phyloP scores from a whole-genome alignment of 2,329 filamentous ascomycete species.

The Plenodomus lindquistii region DNA sequence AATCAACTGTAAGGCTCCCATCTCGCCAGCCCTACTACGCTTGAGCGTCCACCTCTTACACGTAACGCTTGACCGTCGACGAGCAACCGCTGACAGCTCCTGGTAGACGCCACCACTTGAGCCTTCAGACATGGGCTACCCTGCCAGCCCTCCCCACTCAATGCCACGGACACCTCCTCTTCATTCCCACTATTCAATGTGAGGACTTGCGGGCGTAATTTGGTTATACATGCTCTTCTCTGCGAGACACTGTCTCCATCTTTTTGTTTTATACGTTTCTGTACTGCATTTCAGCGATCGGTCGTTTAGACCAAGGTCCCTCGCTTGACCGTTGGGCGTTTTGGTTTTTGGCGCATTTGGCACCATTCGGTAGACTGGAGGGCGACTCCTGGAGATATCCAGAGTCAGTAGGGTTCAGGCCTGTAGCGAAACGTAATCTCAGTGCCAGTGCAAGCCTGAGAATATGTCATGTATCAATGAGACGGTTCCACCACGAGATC shows the following conservation, averaged over 20 bases:
- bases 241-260: slow-evolving; percentile 24
- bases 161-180: slow-evolving; percentile 69
- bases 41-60: slow-evolving; percentile 34
- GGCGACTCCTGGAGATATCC: slow-evolving; percentile 10
- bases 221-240: slow-evolving; percentile 14
- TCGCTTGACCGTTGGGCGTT: slow-evolving; percentile 35
- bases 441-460: slow-evolving; percentile 37
- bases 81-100: slow-evolving; percentile 42
- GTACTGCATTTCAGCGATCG: slow-evolving; percentile 45
- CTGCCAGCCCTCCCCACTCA: slow-evolving; percentile 68
- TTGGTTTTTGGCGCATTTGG: slow-evolving; percentile 31
- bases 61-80: slow-evolving; percentile 28
- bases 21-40: slow-evolving; percentile 45
- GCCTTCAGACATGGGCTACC: slow-evolving; percentile 59
- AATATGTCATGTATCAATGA: slow-evolving; percentile 23
- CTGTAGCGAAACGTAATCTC: slow-evolving; percentile 13
- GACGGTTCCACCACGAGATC: slow-evolving; percentile 7
- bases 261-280: slow-evolving; percentile 34
- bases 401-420: slow-evolving; percentile 16
- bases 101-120: slow-evolving; percentile 75
- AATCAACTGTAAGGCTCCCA: slow-evolving; percentile 70
- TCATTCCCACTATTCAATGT: slow-evolving; percentile 40
- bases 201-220: slow-evolving; percentile 9
- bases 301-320: slow-evolving; percentile 33
- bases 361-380: background rate